Evolutionary conservation across 257 asterid species (phyloP), one percentile per base, ranked within the genome.

Genomic region (Solanum virginianum): DNA sequence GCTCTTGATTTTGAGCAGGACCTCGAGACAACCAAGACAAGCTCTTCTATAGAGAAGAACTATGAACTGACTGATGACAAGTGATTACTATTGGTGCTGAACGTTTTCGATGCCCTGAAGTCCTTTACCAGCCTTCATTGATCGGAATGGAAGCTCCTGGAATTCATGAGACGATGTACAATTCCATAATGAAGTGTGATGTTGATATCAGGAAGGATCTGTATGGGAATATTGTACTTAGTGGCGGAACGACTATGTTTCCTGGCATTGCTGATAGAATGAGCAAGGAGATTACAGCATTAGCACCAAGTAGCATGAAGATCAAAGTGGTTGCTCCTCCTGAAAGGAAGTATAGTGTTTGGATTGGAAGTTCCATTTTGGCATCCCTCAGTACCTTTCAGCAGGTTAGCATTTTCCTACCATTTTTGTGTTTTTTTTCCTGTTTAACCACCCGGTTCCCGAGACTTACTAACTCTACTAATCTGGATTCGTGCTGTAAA

Each of bases 1-100:
- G 88, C 86, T 22, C 86, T 86, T 36, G 88, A 86, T 63, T 86
- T 82, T 4, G 88, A 86, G 69, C 88, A 86, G 24, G 88, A 86
- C 26, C 20, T 86, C 1, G 88, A 86, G 62, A 82, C 71, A 26
- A 39, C 88, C 71, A 83, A 74, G 84, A 82, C 88, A 17, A 80
- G 63, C 9, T 82, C 79, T 1, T 7, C 83, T 43, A 72, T 72
- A 10, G 83, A 84, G 51, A 84, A 84, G 54, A 84, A 74, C 86
- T 84, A 84, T 36, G 86, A 84, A 74, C 39, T 84, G 5, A 81
- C 86, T 0, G 86, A 83, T 83, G 86, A 36, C 82, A 83, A 69
- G 81, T 84, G 18, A 84, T 84, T n/a, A 84, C 86, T 57, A 84
- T 84, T 8, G 86, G 86, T 10, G 83, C 47, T 26, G 75, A 84